These are phyloP conservation scores for Phaeomoniella chlamydospora DNA, from an alignment of 2,329 filamentous ascomycete species.

Conservation along the genomic window DNA sequence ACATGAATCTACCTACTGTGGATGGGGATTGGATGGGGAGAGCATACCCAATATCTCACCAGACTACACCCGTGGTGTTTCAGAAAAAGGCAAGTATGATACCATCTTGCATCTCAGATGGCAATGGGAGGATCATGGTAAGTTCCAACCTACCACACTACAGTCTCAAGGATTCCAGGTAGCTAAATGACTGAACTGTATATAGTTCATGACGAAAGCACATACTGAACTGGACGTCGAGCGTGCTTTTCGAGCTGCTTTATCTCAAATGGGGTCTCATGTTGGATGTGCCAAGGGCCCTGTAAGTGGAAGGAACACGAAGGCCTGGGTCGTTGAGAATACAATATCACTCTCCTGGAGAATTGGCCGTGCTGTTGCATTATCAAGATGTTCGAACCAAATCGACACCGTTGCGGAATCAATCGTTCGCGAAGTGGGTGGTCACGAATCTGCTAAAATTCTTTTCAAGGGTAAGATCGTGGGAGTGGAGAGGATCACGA, in stretches of 20 bases:
- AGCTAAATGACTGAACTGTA: too few species aligned
- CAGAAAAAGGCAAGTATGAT: slow-evolving; percentile 24
- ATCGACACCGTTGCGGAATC: slow-evolving; percentile 17
- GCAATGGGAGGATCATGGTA: slow-evolving; percentile 23
- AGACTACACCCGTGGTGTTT: slow-evolving; percentile 28
- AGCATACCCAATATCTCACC: slow-evolving; percentile 31
- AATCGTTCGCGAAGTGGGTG: slow-evolving; percentile 13
- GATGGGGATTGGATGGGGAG: slow-evolving; percentile 35
- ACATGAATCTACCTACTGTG: slow-evolving; percentile 23
- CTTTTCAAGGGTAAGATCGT: slow-evolving; percentile 31
- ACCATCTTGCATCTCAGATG: slow-evolving; percentile 22
- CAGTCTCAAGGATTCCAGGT: slow-evolving; percentile 12
- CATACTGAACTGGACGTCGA: slow-evolving; percentile 15
- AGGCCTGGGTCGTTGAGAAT: slow-evolving; percentile 14
- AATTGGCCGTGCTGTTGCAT: slow-evolving; percentile 14
- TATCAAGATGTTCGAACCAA: slow-evolving; percentile 17
- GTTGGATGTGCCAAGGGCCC: too few species aligned
- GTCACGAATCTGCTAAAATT: slow-evolving; percentile 15
- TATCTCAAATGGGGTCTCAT: too few species aligned
- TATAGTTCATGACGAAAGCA: too few species aligned
- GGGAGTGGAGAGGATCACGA: slow-evolving; percentile 23
- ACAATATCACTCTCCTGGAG: slow-evolving; percentile 18
- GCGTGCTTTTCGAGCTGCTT: slow-evolving; percentile 9
- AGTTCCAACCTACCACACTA: slow-evolving; percentile 14
- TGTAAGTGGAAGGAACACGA: slow-evolving; percentile 12